phyloP scores from a whole-genome alignment of 2,329 filamentous ascomycete genomes.

The Pyrenochaeta sp. region DNA sequence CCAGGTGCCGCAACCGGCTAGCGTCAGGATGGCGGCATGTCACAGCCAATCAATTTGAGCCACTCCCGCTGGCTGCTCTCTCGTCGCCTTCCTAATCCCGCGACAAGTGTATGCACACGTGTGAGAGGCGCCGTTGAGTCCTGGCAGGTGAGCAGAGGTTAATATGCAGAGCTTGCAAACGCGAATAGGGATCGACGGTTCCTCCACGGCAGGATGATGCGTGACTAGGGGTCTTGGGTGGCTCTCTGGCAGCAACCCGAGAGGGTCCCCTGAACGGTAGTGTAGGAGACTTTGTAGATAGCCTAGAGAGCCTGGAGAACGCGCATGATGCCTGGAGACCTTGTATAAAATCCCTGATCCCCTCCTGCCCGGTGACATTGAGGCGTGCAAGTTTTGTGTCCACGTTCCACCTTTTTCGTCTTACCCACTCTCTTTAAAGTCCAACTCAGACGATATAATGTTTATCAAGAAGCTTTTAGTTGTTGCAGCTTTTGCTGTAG shows the following conservation, averaged over 20 bases:
- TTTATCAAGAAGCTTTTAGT: slow-evolving; percentile 14
- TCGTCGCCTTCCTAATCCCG: slow-evolving; percentile 9
- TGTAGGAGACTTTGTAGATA: neutral
- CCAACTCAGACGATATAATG: slow-evolving; percentile 15
- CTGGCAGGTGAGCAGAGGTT: slow-evolving; percentile 7
- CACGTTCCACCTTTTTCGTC: slow-evolving; percentile 1
- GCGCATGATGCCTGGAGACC: neutral
- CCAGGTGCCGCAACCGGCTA: slow-evolving; percentile 14
- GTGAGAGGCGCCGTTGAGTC: slow-evolving; percentile 3
- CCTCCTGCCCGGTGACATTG: neutral
- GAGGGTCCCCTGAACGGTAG: slow-evolving; percentile 1
- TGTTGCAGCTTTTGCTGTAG: slow-evolving; percentile 13
- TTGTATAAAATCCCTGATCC: slow-evolving; percentile 9
- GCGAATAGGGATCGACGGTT: slow-evolving; percentile 2
- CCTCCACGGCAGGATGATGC: slow-evolving; percentile 1
- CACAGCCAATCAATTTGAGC: slow-evolving; percentile 19
- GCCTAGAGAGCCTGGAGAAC: neutral
- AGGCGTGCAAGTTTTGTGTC: neutral
- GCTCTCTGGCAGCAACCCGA: slow-evolving; percentile 1
- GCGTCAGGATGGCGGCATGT: slow-evolving; percentile 10
- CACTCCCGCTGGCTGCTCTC: slow-evolving; percentile 9
- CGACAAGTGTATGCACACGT: slow-evolving; percentile 8
- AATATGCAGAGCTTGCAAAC: slow-evolving; percentile 2
- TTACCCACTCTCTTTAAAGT: slow-evolving; percentile 1
- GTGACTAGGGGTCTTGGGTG: slow-evolving; percentile 2